phyloP scores from a whole-genome alignment of 108 stramenopile species.

The Pseudonitzschia multiseries region DNA sequence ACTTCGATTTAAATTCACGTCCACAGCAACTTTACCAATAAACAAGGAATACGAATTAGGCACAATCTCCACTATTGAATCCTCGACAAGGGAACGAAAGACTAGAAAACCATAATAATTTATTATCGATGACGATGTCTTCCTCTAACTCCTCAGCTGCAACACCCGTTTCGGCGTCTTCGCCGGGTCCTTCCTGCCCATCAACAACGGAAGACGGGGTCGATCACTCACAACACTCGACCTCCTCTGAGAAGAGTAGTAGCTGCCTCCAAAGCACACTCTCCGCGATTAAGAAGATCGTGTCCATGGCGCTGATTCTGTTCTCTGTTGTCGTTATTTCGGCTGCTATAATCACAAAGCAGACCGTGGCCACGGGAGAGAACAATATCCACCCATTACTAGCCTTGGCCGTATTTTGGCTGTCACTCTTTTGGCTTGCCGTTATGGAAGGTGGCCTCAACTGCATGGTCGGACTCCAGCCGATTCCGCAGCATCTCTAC shows the following conservation, averaged over 20 bases:
- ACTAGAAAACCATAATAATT: background rate
- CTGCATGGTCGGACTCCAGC: conserved; percentile 60
- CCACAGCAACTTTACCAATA: too few species aligned
- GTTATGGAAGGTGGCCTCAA: conserved; percentile 77
- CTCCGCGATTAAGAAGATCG: conserved; percentile 33
- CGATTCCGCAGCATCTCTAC: conserved; percentile 53
- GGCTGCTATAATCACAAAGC: conserved; percentile 50
- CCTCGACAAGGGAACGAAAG: too few species aligned
- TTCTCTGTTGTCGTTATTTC: conserved; percentile 57
- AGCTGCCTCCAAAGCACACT: background rate
- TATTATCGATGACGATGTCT: background rate
- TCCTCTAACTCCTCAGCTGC: background rate
- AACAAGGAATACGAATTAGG: too few species aligned
- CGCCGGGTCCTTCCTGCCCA: background rate
- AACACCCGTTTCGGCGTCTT: background rate
- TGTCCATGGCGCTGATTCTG: conserved; percentile 42
- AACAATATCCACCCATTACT: conserved; percentile 45
- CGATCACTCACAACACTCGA: background rate
- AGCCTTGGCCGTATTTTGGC: conserved; percentile 49
- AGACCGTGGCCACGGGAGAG: conserved; percentile 43
- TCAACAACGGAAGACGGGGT: background rate
- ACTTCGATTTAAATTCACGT: too few species aligned
- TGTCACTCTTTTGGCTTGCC: conserved; percentile 59
- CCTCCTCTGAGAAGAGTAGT: background rate
- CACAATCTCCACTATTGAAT: too few species aligned